Base-by-base conservation (phyloP, 2,329 filamentous ascomycete species). In the Tolypocladium paradoxum region DNA sequence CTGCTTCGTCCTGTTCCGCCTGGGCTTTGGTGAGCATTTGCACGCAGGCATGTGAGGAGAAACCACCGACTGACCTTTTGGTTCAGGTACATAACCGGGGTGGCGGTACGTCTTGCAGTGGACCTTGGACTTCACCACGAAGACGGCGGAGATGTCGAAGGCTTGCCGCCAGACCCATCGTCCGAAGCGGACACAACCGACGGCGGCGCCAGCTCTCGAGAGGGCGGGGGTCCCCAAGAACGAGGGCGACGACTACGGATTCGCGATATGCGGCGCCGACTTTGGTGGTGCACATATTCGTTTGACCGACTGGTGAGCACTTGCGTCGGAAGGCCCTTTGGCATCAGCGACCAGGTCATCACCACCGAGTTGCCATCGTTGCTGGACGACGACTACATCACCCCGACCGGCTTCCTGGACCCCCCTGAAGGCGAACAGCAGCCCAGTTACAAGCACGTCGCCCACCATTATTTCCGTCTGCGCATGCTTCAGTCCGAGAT, bases 201-300 rank as follows among this genome's bases (percentile, higher is more conserved):
- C n/a, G 65, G 57, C 60, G 48, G 69, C 16, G 36, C 46, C 61
- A 49, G 64, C 52, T 53, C 68, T 62, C 57, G 58, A n/a, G 62
- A 65, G 37, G 61, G 64, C 60, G 61, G 64, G 59, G 68, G 62
- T 58, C 69, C 62, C 56, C 68, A 70, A 63, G 76, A 68, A 77
- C 87, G 74, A 69, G 85, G 68, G 76, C 80, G 87, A 49, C 80
- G 88, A 54, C 83, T 95, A 68, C 96, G 90, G 79, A 78, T 90
- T 38, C 83, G 92, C 51, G 93, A 97, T 67, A 78, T 96, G 57
- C 83, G 90, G 50, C 80, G 92, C 53, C 81, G 92, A 34, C 75
- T 97, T 16, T 97, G 91, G 90, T 97, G 93, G 92, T 96, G 90
- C 71, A 91, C 91, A 2, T 97, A 97, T 70, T 92, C 89, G 6